phyloP scores from a whole-genome alignment of 352 stramenopile species.

The Phytopythium montanum region DNA sequence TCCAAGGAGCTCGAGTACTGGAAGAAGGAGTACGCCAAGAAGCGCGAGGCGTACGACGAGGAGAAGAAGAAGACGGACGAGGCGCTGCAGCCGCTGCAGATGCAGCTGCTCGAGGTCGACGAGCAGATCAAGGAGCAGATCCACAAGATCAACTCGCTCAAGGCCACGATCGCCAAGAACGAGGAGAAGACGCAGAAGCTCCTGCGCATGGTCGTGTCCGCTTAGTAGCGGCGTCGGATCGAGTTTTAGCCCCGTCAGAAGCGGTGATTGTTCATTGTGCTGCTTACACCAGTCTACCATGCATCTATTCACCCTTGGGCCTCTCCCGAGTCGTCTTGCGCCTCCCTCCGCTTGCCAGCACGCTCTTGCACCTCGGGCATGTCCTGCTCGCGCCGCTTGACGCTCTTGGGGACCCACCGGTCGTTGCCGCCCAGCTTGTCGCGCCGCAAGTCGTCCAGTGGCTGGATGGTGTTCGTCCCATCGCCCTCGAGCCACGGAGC shows the following conservation, averaged over 20 bases:
- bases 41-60: slow-evolving; percentile 76
- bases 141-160: slow-evolving; percentile 90
- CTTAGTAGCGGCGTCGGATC: slow-evolving; percentile 16
- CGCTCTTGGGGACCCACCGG: slow-evolving; percentile 64
- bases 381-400: slow-evolving; percentile 45
- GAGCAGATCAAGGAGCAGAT: slow-evolving; percentile 91
- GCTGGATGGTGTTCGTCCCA: slow-evolving; percentile 30
- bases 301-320: not conserved
- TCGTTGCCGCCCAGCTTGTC: slow-evolving; percentile 45
- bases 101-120: slow-evolving; percentile 83
- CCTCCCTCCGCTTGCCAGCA: slow-evolving; percentile 26
- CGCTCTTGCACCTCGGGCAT: slow-evolving; percentile 69
- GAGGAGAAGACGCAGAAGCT: slow-evolving; percentile 91
- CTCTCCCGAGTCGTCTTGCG: not conserved
- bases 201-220: slow-evolving; percentile 84
- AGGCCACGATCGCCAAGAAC: slow-evolving; percentile 91
- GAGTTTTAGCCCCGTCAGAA: not conserved
- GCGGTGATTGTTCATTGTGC: not conserved
- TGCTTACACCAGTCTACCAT: not conserved
- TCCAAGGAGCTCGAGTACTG: slow-evolving; percentile 91
- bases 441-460: slow-evolving; percentile 51
- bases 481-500: slow-evolving; percentile 35
- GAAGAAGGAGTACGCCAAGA: slow-evolving; percentile 79
- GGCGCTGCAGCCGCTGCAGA: slow-evolving; percentile 74
- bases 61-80: slow-evolving; percentile 86